phyloP scores from a whole-genome alignment of 2,329 filamentous ascomycete genomes.

The Aspergillus transmontanensis region DNA sequence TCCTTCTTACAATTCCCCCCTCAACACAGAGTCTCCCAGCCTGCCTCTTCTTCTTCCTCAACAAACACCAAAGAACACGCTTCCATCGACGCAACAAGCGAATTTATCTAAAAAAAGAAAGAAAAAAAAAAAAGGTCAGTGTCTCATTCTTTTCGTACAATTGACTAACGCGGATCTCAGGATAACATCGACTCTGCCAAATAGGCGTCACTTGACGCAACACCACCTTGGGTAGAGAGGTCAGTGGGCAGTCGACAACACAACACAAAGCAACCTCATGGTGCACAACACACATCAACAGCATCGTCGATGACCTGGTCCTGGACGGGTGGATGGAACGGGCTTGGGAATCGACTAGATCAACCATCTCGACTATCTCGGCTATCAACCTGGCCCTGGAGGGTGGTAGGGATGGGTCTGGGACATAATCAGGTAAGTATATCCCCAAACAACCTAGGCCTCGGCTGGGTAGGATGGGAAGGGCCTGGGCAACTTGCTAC shows the following conservation, averaged over 20 bases:
- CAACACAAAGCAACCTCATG: not conserved
- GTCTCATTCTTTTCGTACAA: not conserved
- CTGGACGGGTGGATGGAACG: not conserved
- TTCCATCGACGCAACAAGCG: not conserved
- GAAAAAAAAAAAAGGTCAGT: not conserved
- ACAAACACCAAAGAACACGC: not conserved
- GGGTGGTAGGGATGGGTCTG: conserved; percentile 17
- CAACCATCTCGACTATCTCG: not conserved
- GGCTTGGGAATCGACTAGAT: not conserved
- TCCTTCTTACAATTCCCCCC: not conserved
- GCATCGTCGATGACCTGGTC: not conserved
- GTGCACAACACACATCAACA: not conserved
- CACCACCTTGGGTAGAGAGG: not conserved
- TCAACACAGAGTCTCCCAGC: not conserved
- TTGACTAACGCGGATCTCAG: not conserved
- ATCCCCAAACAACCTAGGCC: not conserved
- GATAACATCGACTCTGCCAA: too few species aligned
- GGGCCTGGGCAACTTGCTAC: not conserved
- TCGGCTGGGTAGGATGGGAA: too few species aligned
- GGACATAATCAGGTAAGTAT: conserved; percentile 2
- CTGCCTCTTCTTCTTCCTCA: not conserved
- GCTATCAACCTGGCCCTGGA: not conserved
- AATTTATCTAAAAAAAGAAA: not conserved
- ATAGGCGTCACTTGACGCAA: not conserved
- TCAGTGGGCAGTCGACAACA: not conserved